Percentiles rank a stretch among this genome's conserved stretches.
phyloP scores from a whole-genome alignment of 1,139 yeast genomes.

The Candida glucosophila region DNA sequence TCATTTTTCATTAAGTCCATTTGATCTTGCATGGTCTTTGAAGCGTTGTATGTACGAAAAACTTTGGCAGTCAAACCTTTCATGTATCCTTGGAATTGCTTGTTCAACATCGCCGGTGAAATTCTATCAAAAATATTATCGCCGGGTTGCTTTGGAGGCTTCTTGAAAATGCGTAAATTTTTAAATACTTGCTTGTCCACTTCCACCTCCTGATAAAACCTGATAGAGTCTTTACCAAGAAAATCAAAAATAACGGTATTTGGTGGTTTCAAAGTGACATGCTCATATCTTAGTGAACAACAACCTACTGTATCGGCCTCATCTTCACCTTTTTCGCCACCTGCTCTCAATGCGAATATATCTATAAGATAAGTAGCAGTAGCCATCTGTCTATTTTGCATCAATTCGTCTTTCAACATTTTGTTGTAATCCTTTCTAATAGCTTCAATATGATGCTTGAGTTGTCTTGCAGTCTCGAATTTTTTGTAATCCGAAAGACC shows the following conservation, averaged over 20 bases:
- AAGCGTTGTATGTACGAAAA: constrained; percentile 95
- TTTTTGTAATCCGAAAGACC: constrained; percentile 88
- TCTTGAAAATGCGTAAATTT: constrained; percentile 78
- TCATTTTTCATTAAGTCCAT: constrained; percentile 71
- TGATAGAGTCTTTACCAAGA: constrained; percentile 90
- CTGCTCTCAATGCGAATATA: constrained; percentile 94
- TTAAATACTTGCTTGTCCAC: constrained; percentile 87
- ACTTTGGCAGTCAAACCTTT: constrained; percentile 93
- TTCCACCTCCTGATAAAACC: constrained; percentile 87
- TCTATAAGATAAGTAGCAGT: constrained; percentile 92
- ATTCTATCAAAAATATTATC: constrained; percentile 89
- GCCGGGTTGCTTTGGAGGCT: constrained; percentile 81
- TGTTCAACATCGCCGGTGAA: constrained; percentile 75
- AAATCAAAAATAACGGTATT: constrained; percentile 86
- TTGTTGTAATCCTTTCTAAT: constrained; percentile 71
- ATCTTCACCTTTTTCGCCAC: constrained; percentile 95
- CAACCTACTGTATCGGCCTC: constrained; percentile 99
- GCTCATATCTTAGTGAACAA: constrained; percentile 87
- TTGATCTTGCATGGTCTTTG: constrained; percentile 95
- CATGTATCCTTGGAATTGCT: constrained; percentile 83
- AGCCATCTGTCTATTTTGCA: constrained; percentile 88
- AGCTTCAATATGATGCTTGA: constrained; percentile 60
- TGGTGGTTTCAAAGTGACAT: constrained; percentile 79
- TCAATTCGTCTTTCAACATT: constrained; percentile 63
- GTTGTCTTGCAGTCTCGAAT: constrained; percentile 86